A percentile compares a stretch with the other conserved stretches of the same genome.
These are phyloP conservation scores for Beauveria sp. DNA, from an alignment of 2,329 filamentous ascomycete species.

Conservation along the genomic window DNA sequence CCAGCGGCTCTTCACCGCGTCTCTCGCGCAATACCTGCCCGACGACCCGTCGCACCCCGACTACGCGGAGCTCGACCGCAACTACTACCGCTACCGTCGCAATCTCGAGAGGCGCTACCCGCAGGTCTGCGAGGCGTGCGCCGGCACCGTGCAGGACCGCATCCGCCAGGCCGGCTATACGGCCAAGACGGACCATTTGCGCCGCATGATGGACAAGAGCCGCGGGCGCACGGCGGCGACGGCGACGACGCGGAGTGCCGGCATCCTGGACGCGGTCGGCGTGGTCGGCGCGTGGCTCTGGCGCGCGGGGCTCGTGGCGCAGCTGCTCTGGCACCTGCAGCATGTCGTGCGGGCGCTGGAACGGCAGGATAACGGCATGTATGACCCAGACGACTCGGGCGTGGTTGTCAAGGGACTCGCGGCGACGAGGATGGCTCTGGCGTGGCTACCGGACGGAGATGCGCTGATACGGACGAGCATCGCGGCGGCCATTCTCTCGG, in stretches of 20 bases:
- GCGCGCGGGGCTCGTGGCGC: constrained; percentile 37
- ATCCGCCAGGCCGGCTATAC: constrained; percentile 69
- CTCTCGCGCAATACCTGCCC: constrained; percentile 72
- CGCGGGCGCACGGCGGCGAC: constrained; percentile 27
- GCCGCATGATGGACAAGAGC: constrained; percentile 65
- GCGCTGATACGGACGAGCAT: constrained; percentile 41
- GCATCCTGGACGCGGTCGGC: constrained; percentile 36
- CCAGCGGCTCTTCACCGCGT: constrained; percentile 70
- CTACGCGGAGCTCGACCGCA: constrained; percentile 59
- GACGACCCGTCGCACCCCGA: constrained; percentile 57
- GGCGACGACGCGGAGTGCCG: constrained; percentile 19
- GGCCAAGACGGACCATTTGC: constrained; percentile 74
- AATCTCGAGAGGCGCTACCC: constrained; percentile 78
- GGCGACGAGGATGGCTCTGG: constrained; percentile 14
- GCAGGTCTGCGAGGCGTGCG: constrained; percentile 77
- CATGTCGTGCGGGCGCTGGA: constrained; percentile 21
- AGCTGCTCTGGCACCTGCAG: constrained; percentile 44
- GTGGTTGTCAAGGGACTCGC: constrained; percentile 12
- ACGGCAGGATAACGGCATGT: constrained; percentile 22
- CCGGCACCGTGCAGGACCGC: constrained; percentile 61
- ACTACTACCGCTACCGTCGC: constrained; percentile 61
- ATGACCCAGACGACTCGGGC: constrained; percentile 26
- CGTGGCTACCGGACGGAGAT: constrained; percentile 32
- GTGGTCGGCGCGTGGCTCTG: constrained; percentile 38
- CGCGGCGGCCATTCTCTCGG: constrained; percentile 39